phyloP scores from a whole-genome alignment of 257 asterid species.

The Nyctanthes arbortristis region DNA sequence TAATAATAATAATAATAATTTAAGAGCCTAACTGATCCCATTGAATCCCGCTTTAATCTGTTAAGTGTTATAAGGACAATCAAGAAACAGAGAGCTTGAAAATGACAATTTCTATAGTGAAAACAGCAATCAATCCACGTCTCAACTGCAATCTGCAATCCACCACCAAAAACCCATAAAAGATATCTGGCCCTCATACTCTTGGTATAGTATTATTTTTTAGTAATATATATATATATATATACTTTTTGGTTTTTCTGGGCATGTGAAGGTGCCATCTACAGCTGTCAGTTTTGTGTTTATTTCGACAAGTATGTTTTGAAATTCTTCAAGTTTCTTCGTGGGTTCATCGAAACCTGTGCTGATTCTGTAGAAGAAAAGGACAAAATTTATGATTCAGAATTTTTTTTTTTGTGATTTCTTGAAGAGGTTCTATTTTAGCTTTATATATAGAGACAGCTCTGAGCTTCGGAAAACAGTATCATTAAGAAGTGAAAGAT shows the following conservation, averaged over 20 bases:
- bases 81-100: neutral
- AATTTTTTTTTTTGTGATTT: neutral
- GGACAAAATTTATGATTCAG: neutral
- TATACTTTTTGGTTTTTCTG: too few species aligned
- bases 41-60: neutral
- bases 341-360: constrained; percentile 8
- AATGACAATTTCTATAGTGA: neutral
- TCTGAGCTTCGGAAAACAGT: constrained; percentile 11
- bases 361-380: neutral
- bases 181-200: neutral
- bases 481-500: constrained; percentile 10
- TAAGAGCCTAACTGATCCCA: neutral
- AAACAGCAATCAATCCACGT: constrained; percentile 18
- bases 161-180: constrained; percentile 27
- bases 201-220: too few species aligned
- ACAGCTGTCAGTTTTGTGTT: constrained; percentile 22
- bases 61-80: neutral
- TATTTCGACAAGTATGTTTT: neutral
- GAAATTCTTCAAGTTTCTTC: constrained; percentile 14
- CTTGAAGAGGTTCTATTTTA: neutral
- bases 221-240: too few species aligned
- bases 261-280: too few species aligned
- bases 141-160: constrained; percentile 45
- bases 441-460: neutral
- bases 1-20: too few species aligned